Evolutionary conservation across 2,329 filamentous ascomycete genomes (phyloP), one percentile per base, ranked within the genome.

Genomic region (Amauroascus niger): DNA sequence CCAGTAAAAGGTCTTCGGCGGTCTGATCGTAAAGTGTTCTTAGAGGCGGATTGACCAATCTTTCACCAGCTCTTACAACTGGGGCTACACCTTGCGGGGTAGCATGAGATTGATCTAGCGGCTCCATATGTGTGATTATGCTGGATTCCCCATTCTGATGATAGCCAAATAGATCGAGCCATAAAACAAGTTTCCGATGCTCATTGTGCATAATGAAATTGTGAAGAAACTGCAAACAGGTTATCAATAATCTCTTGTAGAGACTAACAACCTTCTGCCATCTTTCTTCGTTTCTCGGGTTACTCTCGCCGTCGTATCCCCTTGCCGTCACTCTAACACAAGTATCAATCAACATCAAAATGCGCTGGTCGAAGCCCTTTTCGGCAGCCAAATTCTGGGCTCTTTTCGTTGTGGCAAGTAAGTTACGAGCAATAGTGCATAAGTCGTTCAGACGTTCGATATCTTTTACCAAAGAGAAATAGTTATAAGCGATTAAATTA

Each of bases 181-280:
- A 84, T 1, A 84, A 72, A 60, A 82, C 79, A 60, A 83, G 72
- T 62, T 84, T 84, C 37, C 80, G 72, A 55, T 80, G 75, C 66
- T 84, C 81, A 59, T 84, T 84, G 57, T 81, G 77, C 62, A 81
- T 80, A 45, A 82, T 79, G 47, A 83, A 76, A 58, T 84, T 84
- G 67, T 84, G 82, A 53, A 84, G 67, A 59, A 82, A 83, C 62
- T 84, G 81, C n/a, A 84, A 71, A 57, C 79, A 80, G 2, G 80
- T 82, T 53, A 83, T 83, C 61, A 84, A 71, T 16, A 84, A 70
- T 60, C 81, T 80, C 68, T 84, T 83, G 68, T 82, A 83, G 3
- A 79, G 76, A 62, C 81, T 82, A 57, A 83, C 79, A 52, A 83
- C 79, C 65, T 76, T 78, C 67, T 83, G 79, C 80, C 80, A 83